These are phyloP conservation scores for Cicer pinnatifidum DNA, from an alignment of 306 rosid species.

Conservation along the genomic window DNA sequence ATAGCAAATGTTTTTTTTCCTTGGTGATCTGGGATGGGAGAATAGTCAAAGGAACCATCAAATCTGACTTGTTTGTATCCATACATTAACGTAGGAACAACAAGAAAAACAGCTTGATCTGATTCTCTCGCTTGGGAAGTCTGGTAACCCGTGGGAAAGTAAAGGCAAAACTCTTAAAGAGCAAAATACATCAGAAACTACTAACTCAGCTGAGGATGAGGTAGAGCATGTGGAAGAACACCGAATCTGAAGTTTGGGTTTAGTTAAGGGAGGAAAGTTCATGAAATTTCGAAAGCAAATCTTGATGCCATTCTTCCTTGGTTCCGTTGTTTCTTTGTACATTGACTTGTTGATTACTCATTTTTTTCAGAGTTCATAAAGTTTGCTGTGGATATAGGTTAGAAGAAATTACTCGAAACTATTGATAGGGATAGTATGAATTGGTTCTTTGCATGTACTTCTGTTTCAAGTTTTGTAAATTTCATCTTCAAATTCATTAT, in stretches of 20 bases:
- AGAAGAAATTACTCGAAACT: constrained; percentile 30
- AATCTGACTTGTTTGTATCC: constrained; percentile 23
- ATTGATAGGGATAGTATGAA: neutral
- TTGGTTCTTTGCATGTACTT: constrained; percentile 32
- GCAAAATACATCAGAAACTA: constrained; percentile 39
- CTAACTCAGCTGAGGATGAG: constrained; percentile 43
- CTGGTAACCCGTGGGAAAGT: constrained; percentile 61
- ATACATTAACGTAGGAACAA: constrained; percentile 65
- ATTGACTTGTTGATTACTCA: constrained; percentile 24
- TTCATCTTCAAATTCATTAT: neutral
- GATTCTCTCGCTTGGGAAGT: constrained; percentile 70
- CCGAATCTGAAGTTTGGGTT: constrained; percentile 22
- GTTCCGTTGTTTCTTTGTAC: neutral
- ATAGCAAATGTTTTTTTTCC: neutral
- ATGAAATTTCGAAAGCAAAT: constrained; percentile 16
- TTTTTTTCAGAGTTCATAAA: constrained; percentile 28
- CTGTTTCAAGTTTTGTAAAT: constrained; percentile 10
- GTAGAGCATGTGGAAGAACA: neutral
- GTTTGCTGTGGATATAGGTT: constrained; percentile 41
- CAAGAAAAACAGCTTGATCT: constrained; percentile 82
- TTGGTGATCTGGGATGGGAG: neutral
- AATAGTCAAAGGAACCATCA: neutral
- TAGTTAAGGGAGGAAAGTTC: constrained; percentile 17
- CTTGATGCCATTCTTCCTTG: constrained; percentile 21
- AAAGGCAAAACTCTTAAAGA: constrained; percentile 45